phyloP scores from a whole-genome alignment of 345 rosid species.

The Anastatica hierochuntica region DNA sequence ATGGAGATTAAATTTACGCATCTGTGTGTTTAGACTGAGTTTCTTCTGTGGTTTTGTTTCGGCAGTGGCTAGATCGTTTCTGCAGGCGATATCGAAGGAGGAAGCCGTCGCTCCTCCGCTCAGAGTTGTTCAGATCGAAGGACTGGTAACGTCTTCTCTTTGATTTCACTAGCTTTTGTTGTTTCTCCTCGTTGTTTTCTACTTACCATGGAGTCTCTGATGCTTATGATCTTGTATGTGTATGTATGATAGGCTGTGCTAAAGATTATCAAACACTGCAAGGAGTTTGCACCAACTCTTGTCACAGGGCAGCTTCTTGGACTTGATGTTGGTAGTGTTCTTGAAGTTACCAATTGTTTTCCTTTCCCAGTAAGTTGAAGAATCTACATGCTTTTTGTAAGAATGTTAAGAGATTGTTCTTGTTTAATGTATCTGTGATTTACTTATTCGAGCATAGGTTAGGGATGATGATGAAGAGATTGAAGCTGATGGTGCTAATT shows the following conservation, averaged over 20 bases:
- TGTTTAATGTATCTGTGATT: background rate
- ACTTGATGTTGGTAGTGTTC: constrained; percentile 93
- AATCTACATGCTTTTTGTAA: background rate
- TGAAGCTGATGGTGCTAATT: constrained; percentile 98
- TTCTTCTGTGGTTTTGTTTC: background rate
- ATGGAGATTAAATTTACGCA: background rate
- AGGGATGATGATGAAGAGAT: constrained; percentile 93
- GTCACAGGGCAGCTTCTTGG: constrained; percentile 99
- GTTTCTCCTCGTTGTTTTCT: background rate
- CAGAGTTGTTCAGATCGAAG: constrained; percentile 96
- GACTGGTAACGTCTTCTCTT: constrained; percentile 41
- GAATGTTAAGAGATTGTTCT: background rate
- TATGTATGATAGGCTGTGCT: constrained; percentile 49
- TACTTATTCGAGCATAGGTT: constrained; percentile 29
- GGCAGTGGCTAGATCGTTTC: constrained; percentile 59
- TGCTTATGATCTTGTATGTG: background rate
- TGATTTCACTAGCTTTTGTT: background rate
- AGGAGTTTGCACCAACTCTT: constrained; percentile 87
- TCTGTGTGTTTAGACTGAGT: background rate
- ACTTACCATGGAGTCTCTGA: background rate
- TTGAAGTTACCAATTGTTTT: constrained; percentile 97
- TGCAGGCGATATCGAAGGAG: constrained; percentile 78
- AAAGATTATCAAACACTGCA: constrained; percentile 96
- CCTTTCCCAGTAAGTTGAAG: constrained; percentile 74
- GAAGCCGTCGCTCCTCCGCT: constrained; percentile 81